A percentile compares a stretch with the other conserved stretches of the same genome.
Conservation (phyloP, 2,329 filamentous ascomycete species). For the Zymoseptoria tritici region DNA sequence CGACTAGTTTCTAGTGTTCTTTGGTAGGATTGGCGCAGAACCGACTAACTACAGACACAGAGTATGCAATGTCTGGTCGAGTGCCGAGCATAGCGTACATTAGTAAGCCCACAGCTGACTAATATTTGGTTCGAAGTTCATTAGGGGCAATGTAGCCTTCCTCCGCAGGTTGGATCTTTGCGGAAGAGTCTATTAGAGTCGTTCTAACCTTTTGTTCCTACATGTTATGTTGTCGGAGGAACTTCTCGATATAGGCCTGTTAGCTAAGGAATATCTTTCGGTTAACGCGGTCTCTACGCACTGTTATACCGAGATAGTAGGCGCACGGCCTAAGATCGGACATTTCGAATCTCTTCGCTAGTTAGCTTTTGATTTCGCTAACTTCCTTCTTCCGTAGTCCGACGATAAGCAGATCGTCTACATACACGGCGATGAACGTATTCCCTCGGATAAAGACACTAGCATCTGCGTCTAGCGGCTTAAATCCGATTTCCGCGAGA, state of each 20-base stretch:
- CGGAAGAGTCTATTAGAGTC: conserved; percentile 15
- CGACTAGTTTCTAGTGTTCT: conserved; percentile 8
- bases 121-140: too few relatives aligned
- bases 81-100: conserved; percentile 5
- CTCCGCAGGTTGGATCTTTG: not conserved
- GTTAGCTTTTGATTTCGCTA: conserved; percentile 13
- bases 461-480: conserved; percentile 5
- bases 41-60: conserved; percentile 11
- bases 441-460: conserved; percentile 12
- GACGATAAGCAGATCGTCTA: conserved; percentile 26
- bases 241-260: conserved; percentile 18
- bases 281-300: conserved; percentile 12
- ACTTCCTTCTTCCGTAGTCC: conserved; percentile 6
- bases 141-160: too few relatives aligned
- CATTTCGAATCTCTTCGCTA: conserved; percentile 21
- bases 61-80: conserved; percentile 15
- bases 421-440: conserved; percentile 16
- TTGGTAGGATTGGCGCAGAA: conserved; percentile 10
- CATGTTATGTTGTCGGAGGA: conserved; percentile 12
- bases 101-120: too few relatives aligned
- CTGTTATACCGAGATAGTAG: conserved; percentile 24
- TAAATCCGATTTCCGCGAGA: conserved; percentile 16
- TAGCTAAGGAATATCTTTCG: conserved; percentile 15
- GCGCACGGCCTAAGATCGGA: conserved; percentile 16
- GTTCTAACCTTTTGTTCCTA: conserved; percentile 1